phyloP scores from a whole-genome alignment of 2,329 filamentous ascomycete species.

The Talaromyces pinophilus region DNA sequence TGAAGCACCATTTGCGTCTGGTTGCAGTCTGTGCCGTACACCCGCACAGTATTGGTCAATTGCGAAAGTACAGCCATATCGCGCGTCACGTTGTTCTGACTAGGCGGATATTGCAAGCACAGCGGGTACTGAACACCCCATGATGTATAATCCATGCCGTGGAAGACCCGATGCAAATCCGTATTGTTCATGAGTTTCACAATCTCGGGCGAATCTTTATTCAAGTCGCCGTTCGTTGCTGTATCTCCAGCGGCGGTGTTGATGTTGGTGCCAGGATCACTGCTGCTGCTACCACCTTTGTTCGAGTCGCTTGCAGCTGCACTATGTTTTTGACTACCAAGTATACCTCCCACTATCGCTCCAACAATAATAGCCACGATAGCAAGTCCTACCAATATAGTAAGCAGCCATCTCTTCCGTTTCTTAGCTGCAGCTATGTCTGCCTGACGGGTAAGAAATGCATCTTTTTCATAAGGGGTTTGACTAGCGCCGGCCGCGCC shows the following conservation, averaged over 20 bases:
- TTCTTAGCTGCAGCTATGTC: slow-evolving; percentile 56
- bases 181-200: slow-evolving; percentile 76
- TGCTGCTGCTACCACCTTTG: slow-evolving; percentile 25
- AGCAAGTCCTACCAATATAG: slow-evolving; percentile 45
- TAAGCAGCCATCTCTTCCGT: slow-evolving; percentile 68
- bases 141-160: slow-evolving; percentile 93
- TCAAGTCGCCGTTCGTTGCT: slow-evolving; percentile 67
- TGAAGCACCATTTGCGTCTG: slow-evolving; percentile 93
- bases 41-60: slow-evolving; percentile 79
- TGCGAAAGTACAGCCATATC: slow-evolving; percentile 89
- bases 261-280: slow-evolving; percentile 44
- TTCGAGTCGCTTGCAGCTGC: slow-evolving; percentile 21
- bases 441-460: slow-evolving; percentile 63
- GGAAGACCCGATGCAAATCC: slow-evolving; percentile 87
- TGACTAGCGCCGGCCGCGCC: slow-evolving; percentile 31
- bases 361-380: slow-evolving; percentile 67
- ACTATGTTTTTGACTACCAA: slow-evolving; percentile 57
- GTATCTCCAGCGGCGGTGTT: slow-evolving; percentile 62
- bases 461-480: slow-evolving; percentile 59
- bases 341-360: slow-evolving; percentile 72
- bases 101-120: slow-evolving; percentile 74
- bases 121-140: slow-evolving; percentile 87
- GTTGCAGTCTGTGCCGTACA: slow-evolving; percentile 97
- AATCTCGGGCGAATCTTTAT: slow-evolving; percentile 75
- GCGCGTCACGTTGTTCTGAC: slow-evolving; percentile 90